phyloP scores from a whole-genome alignment of 768 basidiomycete genomes.

The Panellus pusillus region DNA sequence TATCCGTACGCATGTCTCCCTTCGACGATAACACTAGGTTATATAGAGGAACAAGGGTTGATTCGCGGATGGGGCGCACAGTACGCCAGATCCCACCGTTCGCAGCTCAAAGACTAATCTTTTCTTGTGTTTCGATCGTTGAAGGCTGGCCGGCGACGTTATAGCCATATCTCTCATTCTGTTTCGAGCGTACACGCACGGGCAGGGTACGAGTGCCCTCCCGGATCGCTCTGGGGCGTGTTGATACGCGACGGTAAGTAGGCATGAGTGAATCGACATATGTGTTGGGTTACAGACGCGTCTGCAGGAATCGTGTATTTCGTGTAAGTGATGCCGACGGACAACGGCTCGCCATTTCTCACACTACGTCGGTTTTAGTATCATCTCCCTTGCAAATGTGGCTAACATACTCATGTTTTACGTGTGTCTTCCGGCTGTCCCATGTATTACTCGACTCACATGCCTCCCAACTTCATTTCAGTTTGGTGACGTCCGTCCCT shows the following conservation, averaged over 20 bases:
- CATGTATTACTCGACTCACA: background rate
- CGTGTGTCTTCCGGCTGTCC: background rate
- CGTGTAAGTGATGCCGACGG: background rate
- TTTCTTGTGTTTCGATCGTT: background rate
- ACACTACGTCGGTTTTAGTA: background rate
- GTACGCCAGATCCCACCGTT: background rate
- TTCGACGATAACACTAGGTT: too few species aligned
- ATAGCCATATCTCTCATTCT: background rate
- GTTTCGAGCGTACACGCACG: background rate
- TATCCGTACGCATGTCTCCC: background rate
- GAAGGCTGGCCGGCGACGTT: background rate
- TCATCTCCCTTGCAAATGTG: background rate
- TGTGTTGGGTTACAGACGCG: too few species aligned
- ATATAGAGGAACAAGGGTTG: background rate
- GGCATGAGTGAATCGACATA: background rate
- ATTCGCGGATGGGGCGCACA: background rate
- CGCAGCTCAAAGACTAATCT: background rate
- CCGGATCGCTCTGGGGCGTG: background rate
- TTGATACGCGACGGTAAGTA: slow-evolving; percentile 1
- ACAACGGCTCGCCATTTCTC: background rate
- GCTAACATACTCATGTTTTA: slow-evolving; percentile 1
- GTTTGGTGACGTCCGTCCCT: slow-evolving; percentile 1
- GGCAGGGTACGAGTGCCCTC: background rate
- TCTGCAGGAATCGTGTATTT: background rate
- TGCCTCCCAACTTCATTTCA: background rate